Conservation (phyloP, 2,329 filamentous ascomycete species). For the Gaeumannomyces sp. region DNA sequence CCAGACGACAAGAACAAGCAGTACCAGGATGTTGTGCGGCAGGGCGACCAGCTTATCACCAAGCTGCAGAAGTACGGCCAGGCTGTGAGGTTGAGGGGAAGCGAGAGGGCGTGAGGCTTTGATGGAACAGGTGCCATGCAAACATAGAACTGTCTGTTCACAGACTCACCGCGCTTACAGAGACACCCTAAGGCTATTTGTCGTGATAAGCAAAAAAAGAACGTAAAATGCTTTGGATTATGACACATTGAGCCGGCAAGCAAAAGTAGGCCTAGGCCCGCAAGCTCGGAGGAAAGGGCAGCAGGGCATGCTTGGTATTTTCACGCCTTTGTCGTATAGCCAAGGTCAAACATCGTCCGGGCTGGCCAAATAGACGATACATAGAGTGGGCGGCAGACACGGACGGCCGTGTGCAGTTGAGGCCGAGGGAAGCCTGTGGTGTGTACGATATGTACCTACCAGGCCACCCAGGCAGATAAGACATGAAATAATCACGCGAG, state of each 20-base stretch:
- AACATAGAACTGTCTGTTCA: background rate
- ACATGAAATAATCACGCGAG: background rate
- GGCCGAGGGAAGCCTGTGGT: background rate
- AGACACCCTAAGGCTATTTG: background rate
- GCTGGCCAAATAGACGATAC: background rate
- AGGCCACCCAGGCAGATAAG: background rate
- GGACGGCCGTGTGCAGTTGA: background rate
- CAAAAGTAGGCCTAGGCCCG: background rate
- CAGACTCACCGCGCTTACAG: background rate
- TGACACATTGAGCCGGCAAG: background rate
- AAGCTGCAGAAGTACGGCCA: constrained; percentile 99
- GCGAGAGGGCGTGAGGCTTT: constrained; percentile 70
- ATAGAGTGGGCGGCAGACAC: background rate
- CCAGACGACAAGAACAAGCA: constrained; percentile 99
- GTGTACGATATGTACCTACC: background rate
- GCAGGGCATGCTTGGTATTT: background rate
- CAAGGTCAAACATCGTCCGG: background rate
- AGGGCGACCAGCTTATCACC: constrained; percentile 95
- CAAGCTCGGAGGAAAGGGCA: background rate
- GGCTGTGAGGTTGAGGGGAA: constrained; percentile 86
- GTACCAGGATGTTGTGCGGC: constrained; percentile 95
- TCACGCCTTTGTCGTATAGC: background rate
- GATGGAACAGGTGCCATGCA: background rate
- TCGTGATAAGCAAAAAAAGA: background rate
- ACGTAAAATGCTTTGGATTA: background rate